phyloP scores from a whole-genome alignment of 148 eudicot species.

The Chenopodium quinoa region DNA sequence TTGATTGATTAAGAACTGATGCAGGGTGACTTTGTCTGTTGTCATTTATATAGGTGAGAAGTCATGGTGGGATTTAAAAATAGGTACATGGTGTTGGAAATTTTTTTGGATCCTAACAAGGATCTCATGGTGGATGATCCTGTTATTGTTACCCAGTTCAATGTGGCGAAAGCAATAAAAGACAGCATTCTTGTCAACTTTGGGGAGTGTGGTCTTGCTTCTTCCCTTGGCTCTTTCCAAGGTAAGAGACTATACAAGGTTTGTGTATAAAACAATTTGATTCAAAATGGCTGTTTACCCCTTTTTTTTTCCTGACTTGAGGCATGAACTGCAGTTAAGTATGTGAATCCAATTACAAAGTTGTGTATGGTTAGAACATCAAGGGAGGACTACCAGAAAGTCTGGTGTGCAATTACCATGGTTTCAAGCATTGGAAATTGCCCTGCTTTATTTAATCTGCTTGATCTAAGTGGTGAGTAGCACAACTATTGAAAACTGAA shows the following conservation, averaged over 20 bases:
- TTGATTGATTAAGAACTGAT: background rate
- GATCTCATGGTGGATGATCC: slow-evolving; percentile 51
- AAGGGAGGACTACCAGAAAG: slow-evolving; percentile 78
- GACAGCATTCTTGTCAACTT: slow-evolving; percentile 78
- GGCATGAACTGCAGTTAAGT: slow-evolving; percentile 53
- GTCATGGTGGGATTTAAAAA: slow-evolving; percentile 89
- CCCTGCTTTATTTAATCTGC: slow-evolving; percentile 70
- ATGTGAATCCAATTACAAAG: slow-evolving; percentile 87
- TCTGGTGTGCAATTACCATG: slow-evolving; percentile 84
- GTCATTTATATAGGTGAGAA: slow-evolving; percentile 11
- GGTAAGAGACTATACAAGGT: slow-evolving; percentile 36
- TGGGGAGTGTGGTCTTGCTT: slow-evolving; percentile 96
- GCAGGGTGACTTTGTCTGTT: background rate
- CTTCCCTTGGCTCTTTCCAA: slow-evolving; percentile 70
- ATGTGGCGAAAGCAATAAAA: slow-evolving; percentile 65
- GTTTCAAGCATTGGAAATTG: slow-evolving; percentile 66
- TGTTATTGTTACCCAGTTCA: slow-evolving; percentile 53
- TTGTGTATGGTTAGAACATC: slow-evolving; percentile 75
- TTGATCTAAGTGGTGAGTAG: slow-evolving; percentile 85
- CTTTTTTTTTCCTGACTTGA: background rate
- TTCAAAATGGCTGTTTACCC: background rate
- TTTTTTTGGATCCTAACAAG: slow-evolving; percentile 71
- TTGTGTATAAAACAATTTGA: background rate
- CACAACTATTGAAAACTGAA: background rate
- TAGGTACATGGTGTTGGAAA: slow-evolving; percentile 85